Conservation (phyloP, 1,284 basidiomycete genomes). For the Trametes polyzona region DNA sequence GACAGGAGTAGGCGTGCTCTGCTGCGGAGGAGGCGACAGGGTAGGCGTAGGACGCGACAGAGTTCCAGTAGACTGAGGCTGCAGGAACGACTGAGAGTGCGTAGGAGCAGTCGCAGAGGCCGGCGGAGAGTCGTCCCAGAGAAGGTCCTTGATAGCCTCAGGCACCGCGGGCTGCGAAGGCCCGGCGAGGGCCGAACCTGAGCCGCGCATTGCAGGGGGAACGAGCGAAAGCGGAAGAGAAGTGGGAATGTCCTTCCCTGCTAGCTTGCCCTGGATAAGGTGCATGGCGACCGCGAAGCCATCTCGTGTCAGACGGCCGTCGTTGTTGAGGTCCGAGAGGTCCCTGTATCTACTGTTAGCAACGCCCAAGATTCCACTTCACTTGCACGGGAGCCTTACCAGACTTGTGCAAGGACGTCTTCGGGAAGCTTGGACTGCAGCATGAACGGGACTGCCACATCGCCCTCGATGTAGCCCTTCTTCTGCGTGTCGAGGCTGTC, state of each 20-base stretch:
- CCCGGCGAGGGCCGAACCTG: slow-evolving; percentile 18
- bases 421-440: slow-evolving; percentile 89
- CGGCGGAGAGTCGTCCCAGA: slow-evolving; percentile 72
- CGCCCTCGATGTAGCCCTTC: slow-evolving; percentile 88
- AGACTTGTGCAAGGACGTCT: slow-evolving; percentile 86
- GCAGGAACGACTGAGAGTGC: slow-evolving; percentile 35
- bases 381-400: slow-evolving; percentile 55
- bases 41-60: slow-evolving; percentile 32
- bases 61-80: slow-evolving; percentile 42
- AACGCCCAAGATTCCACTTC: slow-evolving; percentile 5
- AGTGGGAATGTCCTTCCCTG: slow-evolving; percentile 82
- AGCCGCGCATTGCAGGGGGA: slow-evolving; percentile 75
- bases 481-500: slow-evolving; percentile 79
- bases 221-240: slow-evolving; percentile 76
- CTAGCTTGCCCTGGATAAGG: slow-evolving; percentile 88
- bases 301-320: slow-evolving; percentile 87
- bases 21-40: slow-evolving; percentile 28
- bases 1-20: slow-evolving; percentile 23
- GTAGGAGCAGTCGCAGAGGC: slow-evolving; percentile 44
- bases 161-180: slow-evolving; percentile 41
- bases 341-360: slow-evolving; percentile 63
- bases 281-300: slow-evolving; percentile 98
- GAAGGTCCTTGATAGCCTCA: slow-evolving; percentile 46
- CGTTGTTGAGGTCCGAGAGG: slow-evolving; percentile 88
- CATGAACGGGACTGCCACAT: slow-evolving; percentile 96